A percentile compares a stretch with the other conserved stretches of the same genome.
These are phyloP conservation scores for Lotus japonicus DNA, from an alignment of 306 rosid species.

Conservation along the genomic window DNA sequence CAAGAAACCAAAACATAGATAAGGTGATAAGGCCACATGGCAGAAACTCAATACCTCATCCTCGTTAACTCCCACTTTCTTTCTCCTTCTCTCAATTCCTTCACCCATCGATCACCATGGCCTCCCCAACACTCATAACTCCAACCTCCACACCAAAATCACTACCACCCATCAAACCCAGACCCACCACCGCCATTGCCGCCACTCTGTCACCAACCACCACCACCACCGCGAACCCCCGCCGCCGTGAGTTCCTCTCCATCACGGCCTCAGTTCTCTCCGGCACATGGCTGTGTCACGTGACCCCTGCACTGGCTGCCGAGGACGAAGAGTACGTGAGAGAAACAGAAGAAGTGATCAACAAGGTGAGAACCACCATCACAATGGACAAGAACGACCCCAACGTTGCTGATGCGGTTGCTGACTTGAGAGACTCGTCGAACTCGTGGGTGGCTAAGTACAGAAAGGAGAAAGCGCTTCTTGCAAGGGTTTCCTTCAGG, in stretches of 20 bases:
- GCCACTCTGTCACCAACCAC: conserved; percentile 5
- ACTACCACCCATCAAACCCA: conserved; percentile 50
- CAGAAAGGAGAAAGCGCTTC: conserved; percentile 68
- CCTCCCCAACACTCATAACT: conserved; percentile 73
- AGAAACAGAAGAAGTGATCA: conserved; percentile 71
- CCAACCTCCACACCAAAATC: conserved; percentile 72
- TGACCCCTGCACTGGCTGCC: conserved; percentile 45
- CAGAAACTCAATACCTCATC: conserved; percentile 35
- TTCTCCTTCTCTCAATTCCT: background rate
- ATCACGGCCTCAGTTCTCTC: conserved; percentile 32
- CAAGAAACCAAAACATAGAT: conserved; percentile 47
- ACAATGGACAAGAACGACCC: conserved; percentile 73
- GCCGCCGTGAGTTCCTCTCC: conserved; percentile 76
- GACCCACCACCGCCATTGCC: conserved; percentile 25
- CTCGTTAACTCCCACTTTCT: background rate
- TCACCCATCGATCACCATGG: conserved; percentile 37
- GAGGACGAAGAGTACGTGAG: conserved; percentile 76
- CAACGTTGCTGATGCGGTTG: conserved; percentile 61
- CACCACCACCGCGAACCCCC: background rate
- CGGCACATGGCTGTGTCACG: conserved; percentile 30
- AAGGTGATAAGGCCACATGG: conserved; percentile 95
- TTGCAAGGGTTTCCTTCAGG: conserved; percentile 74
- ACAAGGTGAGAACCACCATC: conserved; percentile 65
- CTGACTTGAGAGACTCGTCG: conserved; percentile 71
- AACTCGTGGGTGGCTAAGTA: conserved; percentile 96